These are phyloP conservation scores for Rhodomyrtus psidioides DNA, from an alignment of 441 rosid genomes.

Conservation along the genomic window DNA sequence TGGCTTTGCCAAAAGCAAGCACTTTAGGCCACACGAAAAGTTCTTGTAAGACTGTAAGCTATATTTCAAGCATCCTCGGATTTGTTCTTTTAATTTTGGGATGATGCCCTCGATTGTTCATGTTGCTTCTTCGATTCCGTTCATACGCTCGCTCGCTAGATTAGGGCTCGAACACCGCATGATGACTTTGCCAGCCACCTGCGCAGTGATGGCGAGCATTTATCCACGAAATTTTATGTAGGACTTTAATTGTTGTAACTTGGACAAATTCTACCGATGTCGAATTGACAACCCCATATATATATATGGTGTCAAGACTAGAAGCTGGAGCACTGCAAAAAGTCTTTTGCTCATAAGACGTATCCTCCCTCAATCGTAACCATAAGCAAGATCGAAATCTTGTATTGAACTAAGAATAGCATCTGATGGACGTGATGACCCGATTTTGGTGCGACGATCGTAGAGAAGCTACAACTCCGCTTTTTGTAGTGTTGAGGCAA, in stretches of 20 bases:
- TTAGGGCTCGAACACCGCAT: not conserved
- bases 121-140: not conserved
- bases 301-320: not conserved
- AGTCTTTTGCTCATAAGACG: not conserved
- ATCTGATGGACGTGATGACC: not conserved
- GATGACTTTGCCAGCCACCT: not conserved
- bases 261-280: not conserved
- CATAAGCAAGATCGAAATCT: no score
- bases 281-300: not conserved
- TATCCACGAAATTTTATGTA: no score
- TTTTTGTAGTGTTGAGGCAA: no score
- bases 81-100: not conserved
- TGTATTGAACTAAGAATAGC: no score
- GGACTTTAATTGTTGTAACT: not conserved
- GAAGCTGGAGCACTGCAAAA: not conserved
- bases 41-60: not conserved
- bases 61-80: not conserved
- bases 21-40: not conserved
- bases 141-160: not conserved
- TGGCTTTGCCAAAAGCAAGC: not conserved
- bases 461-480: no score
- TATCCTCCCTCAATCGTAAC: not conserved
- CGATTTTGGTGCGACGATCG: not conserved
- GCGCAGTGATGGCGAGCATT: no score
- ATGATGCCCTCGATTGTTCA: no score